phyloP scores from a whole-genome alignment of 352 stramenopile genomes.

The Phytophthora chlamydospora region DNA sequence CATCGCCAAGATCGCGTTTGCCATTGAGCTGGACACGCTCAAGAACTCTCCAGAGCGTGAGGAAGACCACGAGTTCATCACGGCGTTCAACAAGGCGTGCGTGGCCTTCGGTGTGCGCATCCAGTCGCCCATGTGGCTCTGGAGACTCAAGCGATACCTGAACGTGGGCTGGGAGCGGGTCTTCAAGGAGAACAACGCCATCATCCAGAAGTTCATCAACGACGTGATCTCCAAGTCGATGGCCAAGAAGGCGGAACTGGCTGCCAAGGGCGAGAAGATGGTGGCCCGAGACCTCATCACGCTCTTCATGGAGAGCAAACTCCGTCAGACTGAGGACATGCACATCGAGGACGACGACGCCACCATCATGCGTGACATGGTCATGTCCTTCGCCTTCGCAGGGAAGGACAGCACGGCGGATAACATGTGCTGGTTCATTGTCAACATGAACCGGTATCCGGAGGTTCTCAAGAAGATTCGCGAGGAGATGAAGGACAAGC shows the following conservation, averaged over 20 bases:
- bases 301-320: slow-evolving; percentile 49
- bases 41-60: slow-evolving; percentile 35
- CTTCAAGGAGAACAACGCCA: slow-evolving; percentile 43
- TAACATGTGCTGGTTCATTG: slow-evolving; percentile 72
- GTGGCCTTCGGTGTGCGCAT: slow-evolving; percentile 40
- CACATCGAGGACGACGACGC: slow-evolving; percentile 36
- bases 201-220: slow-evolving; percentile 54
- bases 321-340: slow-evolving; percentile 32
- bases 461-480: slow-evolving; percentile 57
- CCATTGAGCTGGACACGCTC: slow-evolving; percentile 49
- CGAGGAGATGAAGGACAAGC: slow-evolving; percentile 55
- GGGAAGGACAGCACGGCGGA: slow-evolving; percentile 79
- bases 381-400: slow-evolving; percentile 77
- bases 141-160: slow-evolving; percentile 39
- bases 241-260: slow-evolving; percentile 47
- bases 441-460: slow-evolving; percentile 67
- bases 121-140: slow-evolving; percentile 41
- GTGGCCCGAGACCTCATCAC: slow-evolving; percentile 51
- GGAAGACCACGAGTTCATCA: slow-evolving; percentile 51
- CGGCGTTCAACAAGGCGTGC: slow-evolving; percentile 48
- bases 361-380: slow-evolving; percentile 71
- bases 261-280: slow-evolving; percentile 46
- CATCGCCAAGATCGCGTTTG: slow-evolving; percentile 68
- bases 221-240: slow-evolving; percentile 62
- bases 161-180: slow-evolving; percentile 48